Conservation (phyloP, 73 alveolate genomes). For the Paramecium sexaurelia region DNA sequence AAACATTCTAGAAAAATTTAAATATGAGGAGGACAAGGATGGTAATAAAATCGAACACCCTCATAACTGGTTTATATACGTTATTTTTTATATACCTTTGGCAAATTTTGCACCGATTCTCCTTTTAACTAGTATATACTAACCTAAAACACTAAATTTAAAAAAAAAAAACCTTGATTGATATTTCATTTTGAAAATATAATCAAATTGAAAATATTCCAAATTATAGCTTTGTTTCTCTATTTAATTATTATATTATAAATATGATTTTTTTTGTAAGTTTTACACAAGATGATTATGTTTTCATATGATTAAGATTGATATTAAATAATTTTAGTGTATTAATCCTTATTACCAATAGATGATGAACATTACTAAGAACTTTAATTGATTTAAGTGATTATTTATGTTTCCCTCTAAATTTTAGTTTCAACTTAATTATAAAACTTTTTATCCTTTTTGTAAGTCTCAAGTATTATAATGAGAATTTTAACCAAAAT, state of each 20-base stretch:
- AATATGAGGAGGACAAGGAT: neutral
- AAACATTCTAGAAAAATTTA: neutral
- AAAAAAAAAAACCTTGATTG: neutral
- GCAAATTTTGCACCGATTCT: neutral
- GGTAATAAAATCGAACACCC: neutral
- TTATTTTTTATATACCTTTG: neutral
- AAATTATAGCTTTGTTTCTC: too few species aligned
- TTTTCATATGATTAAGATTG: too few species aligned
- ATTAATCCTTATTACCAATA: too few species aligned
- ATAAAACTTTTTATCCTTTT: too few species aligned
- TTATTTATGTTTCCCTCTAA: neutral
- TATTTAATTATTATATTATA: too few species aligned
- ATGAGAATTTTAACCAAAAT: neutral
- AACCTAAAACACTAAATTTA: neutral
- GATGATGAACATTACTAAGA: too few species aligned
- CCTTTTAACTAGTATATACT: neutral
- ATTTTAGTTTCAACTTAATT: neutral
- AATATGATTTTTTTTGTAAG: too few species aligned
- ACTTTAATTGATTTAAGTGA: neutral
- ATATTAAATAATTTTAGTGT: too few species aligned
- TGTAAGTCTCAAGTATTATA: too few species aligned
- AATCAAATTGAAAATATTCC: too few species aligned
- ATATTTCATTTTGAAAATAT: neutral
- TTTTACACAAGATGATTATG: too few species aligned
- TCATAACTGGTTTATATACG: neutral